Conservation (phyloP, 2,329 filamentous ascomycete genomes). For the Trichoderma guizhouense region DNA sequence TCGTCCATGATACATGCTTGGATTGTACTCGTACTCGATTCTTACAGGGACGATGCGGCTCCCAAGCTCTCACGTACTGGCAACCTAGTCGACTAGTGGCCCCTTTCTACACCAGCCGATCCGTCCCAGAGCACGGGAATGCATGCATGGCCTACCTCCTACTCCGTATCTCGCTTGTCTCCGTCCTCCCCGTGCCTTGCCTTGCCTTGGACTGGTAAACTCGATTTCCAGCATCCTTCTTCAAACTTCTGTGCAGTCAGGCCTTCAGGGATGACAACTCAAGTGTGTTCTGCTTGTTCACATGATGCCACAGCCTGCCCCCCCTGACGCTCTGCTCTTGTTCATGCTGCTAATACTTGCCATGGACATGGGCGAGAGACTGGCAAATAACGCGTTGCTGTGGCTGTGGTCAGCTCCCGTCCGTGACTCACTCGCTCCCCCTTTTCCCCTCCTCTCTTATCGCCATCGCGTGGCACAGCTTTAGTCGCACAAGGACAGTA, state of each 20-base stretch:
- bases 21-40: background rate
- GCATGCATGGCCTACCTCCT: slow-evolving; percentile 11
- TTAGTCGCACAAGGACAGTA: background rate
- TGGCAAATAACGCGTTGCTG: slow-evolving; percentile 12
- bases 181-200: slow-evolving; percentile 2
- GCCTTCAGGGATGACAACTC: background rate
- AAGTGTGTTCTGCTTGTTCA: slow-evolving; percentile 1
- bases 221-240: background rate
- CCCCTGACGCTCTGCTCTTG: background rate
- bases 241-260: background rate
- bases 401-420: slow-evolving; percentile 15
- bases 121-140: slow-evolving; percentile 14
- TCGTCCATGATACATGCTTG: background rate
- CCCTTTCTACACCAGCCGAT: slow-evolving; percentile 13
- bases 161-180: slow-evolving; percentile 13
- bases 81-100: slow-evolving; percentile 1
- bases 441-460: slow-evolving; percentile 1
- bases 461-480: slow-evolving; percentile 16
- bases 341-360: background rate
- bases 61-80: background rate
- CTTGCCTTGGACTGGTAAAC: background rate
- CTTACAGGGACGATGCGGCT: background rate
- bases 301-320: slow-evolving; percentile 7
- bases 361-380: background rate
- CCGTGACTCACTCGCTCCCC: slow-evolving; percentile 12